A percentile compares a stretch with the other conserved stretches of the same genome.
phyloP scores from a whole-genome alignment of 208 protist genomes.

The Phytomonas serpens region DNA sequence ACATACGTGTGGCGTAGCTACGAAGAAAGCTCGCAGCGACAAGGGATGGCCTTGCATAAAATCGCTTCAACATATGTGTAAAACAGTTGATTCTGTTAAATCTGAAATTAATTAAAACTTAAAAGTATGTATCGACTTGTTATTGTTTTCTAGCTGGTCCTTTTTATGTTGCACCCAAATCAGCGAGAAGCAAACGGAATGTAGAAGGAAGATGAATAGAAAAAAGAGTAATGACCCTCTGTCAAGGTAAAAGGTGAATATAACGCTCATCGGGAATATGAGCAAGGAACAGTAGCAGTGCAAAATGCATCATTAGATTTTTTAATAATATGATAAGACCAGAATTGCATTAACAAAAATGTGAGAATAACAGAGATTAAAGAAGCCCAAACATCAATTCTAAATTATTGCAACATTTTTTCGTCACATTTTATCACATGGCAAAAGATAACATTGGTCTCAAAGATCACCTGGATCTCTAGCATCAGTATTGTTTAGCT shows the following conservation, averaged over 20 bases:
- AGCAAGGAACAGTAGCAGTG: background rate
- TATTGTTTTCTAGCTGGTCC: slow-evolving; percentile 11
- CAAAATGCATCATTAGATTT: background rate
- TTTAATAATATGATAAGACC: background rate
- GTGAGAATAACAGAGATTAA: background rate
- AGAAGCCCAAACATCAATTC: slow-evolving; percentile 2
- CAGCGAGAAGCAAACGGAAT: background rate
- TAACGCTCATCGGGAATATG: background rate
- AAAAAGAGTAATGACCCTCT: background rate
- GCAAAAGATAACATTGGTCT: background rate
- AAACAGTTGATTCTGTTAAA: slow-evolving; percentile 7
- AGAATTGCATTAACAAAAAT: background rate
- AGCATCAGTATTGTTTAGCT: background rate
- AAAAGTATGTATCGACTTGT: slow-evolving; percentile 6
- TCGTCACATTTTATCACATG: background rate
- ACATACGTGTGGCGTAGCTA: slow-evolving; percentile 64
- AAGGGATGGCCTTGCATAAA: slow-evolving; percentile 21
- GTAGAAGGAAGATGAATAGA: background rate
- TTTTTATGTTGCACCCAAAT: background rate
- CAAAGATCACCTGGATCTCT: background rate
- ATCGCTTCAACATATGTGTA: slow-evolving; percentile 40
- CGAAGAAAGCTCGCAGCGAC: slow-evolving; percentile 30
- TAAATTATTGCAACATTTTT: background rate
- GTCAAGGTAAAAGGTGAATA: background rate
- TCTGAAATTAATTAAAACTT: slow-evolving; percentile 4